A percentile compares a stretch with the other conserved stretches of the same genome.
phyloP scores from a whole-genome alignment of 2,329 filamentous ascomycete species.

The Lecanicillium sp. region DNA sequence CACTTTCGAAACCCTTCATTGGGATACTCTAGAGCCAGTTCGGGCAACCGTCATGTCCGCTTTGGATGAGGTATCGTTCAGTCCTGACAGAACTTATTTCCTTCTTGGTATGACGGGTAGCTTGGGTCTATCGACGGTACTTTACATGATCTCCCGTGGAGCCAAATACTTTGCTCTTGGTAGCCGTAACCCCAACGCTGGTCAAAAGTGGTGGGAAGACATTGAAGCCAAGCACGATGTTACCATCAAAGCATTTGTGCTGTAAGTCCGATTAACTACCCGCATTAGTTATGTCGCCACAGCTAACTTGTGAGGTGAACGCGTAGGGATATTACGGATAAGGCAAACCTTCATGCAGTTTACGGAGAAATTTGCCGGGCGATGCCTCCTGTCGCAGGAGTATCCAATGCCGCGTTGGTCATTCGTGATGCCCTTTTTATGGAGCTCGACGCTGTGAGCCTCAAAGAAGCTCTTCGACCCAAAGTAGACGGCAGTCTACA shows the following conservation, averaged over 20 bases:
- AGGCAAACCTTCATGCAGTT: constrained; percentile 3
- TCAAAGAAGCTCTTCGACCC: constrained; percentile 20
- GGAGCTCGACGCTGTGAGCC: constrained; percentile 20
- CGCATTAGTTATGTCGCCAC: no score
- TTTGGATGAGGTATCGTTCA: constrained; percentile 8
- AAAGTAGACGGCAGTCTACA: constrained; percentile 28
- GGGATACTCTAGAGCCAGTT: constrained; percentile 7
- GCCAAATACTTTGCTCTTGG: constrained; percentile 6
- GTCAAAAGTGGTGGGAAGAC: constrained; percentile 6
- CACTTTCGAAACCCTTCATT: constrained; percentile 8
- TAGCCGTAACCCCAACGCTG: constrained; percentile 8
- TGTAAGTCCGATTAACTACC: no score
- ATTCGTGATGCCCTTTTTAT: constrained; percentile 23
- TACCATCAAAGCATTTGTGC: constrained; percentile 6
- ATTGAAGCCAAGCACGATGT: constrained; percentile 3
- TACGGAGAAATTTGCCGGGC: constrained; percentile 15
- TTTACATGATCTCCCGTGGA: constrained; percentile 9
- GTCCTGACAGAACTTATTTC: constrained; percentile 8
- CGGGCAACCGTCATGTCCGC: constrained; percentile 6
- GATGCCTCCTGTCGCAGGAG: constrained; percentile 27
- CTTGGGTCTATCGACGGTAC: constrained; percentile 7
- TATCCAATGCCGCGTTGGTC: constrained; percentile 29
- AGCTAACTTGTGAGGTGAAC: background rate
- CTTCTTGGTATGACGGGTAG: constrained; percentile 9
- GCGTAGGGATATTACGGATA: constrained; percentile 9